Conservation (phyloP, 106 monocot species). For the Acanthochlamys bracteata region DNA sequence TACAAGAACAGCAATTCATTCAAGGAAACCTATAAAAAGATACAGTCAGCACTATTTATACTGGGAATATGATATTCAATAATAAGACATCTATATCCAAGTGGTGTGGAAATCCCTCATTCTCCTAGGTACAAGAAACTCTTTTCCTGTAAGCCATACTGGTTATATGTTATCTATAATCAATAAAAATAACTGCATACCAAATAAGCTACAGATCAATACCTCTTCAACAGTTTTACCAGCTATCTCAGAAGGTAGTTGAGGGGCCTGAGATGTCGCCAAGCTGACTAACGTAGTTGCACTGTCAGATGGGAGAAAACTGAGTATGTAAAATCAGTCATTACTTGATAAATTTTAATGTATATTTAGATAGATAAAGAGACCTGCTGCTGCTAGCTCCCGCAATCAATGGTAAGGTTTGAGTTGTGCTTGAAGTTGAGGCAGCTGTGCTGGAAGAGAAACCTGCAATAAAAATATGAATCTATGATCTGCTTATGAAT, state of each 20-base stretch:
- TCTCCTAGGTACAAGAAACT: too few species aligned
- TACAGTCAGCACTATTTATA: too few species aligned
- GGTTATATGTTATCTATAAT: too few species aligned
- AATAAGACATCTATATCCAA: too few species aligned
- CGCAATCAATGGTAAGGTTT: conserved; percentile 21
- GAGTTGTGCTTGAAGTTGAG: conserved; percentile 28
- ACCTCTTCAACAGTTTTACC: conserved; percentile 95
- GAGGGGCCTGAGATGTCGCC: conserved; percentile 35
- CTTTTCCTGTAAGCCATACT: too few species aligned
- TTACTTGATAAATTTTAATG: background rate
- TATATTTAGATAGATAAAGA: conserved; percentile 6
- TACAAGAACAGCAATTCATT: background rate
- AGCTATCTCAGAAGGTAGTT: conserved; percentile 75
- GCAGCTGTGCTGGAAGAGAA: background rate
- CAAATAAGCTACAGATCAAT: background rate
- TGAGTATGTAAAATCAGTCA: background rate
- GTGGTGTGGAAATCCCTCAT: too few species aligned
- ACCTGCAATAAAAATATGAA: background rate
- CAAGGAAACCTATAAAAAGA: too few species aligned
- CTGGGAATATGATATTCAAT: too few species aligned
- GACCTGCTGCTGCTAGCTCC: conserved; percentile 39
- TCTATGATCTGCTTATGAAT: too few species aligned
- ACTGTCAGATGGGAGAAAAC: conserved; percentile 5
- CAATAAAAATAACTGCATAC: too few species aligned
- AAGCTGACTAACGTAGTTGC: conserved; percentile 16